Base-by-base conservation (phyloP, 1,139 yeast genomes). In the Williopsis jadinii region DNA sequence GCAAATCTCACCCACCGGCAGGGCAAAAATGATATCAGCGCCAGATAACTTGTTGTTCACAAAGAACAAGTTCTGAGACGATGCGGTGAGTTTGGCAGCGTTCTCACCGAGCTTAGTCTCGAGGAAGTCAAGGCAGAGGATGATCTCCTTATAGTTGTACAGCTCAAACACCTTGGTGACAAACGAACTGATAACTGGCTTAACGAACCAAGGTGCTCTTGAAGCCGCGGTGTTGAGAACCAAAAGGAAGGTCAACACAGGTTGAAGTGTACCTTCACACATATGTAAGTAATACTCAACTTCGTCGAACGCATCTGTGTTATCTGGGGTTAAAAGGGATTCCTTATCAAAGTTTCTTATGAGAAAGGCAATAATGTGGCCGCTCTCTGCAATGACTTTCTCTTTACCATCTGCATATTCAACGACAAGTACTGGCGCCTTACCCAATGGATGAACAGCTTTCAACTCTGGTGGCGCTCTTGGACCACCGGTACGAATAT, bases 201-300 rank as follows among this genome's bases (percentile, higher is more conserved):
- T 66, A 12, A 69, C 51, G 11, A 75, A 73, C 48, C 66, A 61
- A 2, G 85, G 85, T 2, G 75, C 70, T 15, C 46, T 45, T 28
- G 61, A 50, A 4, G 61, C 56, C 36, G 60, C 64, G 3, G 71
- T 70, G 8, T 60, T 59, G 38, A 65, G 56, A 38, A 75, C 64
- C 32, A 72, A 63, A 38, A 74, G 59, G 47, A 71, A 56, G 5
- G 76, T 53, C 24, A 74, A 62, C 41, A 66, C 53, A 19, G 74
- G 75, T 54, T 73, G 77, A 39, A 80, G 58, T 30, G 80, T 67
- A 0, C 80, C 84, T 54, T 80, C 87, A 6, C 75, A 54, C 48
- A 70, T 75, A 52, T 76, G 80, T 41, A 76, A 58, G 48, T 64
- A 75, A 55, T 71, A 78, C 46, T 75, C 75, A 36, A 72, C 72